Evolutionary conservation across 805 yeast species (phyloP).

Genomic region (Yarrowia phangngaensis): DNA sequence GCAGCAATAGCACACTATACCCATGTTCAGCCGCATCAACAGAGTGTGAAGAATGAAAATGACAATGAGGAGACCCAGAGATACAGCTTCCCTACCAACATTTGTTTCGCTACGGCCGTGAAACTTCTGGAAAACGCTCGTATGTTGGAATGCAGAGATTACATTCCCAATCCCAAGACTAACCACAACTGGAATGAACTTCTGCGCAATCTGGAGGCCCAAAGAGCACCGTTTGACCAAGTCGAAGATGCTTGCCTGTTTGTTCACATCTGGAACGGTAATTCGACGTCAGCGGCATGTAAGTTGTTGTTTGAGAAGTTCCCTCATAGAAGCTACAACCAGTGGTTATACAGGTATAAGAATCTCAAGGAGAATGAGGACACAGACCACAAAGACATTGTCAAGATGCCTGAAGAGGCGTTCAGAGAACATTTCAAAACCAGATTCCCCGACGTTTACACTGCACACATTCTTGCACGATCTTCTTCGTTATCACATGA

Average conservation of each 20-base stretch:
- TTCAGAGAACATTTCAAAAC: conserved; percentile 3
- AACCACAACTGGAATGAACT: conserved; percentile 25
- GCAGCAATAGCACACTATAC: not conserved
- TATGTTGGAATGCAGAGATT: conserved; percentile 6
- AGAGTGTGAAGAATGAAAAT: too few species aligned
- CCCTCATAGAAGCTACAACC: conserved; percentile 20
- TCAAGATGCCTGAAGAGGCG: conserved; percentile 3
- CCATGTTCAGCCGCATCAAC: not conserved
- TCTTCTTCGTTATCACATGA: conserved; percentile 7
- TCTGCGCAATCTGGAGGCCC: conserved; percentile 19
- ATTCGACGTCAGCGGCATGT: conserved; percentile 21
- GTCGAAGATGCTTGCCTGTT: conserved; percentile 9
- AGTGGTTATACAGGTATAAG: conserved; percentile 23
- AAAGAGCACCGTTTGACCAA: conserved; percentile 20
- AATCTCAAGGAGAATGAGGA: conserved; percentile 11
- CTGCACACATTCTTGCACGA: not conserved
- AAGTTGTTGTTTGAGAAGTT: conserved; percentile 12
- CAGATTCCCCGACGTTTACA: conserved; percentile 8
- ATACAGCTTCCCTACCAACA: conserved; percentile 8
- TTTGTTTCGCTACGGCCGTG: conserved; percentile 7
- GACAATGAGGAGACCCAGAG: conserved; percentile 1
- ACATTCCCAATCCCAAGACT: conserved; percentile 5
- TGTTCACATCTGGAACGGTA: conserved; percentile 23
- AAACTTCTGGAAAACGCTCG: conserved; percentile 3
- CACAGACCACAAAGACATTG: not conserved